A percentile compares a stretch with the other conserved stretches of the same genome.
Conservation (phyloP, 148 eudicot genomes). For the Amaranthus hypochondriacus region DNA sequence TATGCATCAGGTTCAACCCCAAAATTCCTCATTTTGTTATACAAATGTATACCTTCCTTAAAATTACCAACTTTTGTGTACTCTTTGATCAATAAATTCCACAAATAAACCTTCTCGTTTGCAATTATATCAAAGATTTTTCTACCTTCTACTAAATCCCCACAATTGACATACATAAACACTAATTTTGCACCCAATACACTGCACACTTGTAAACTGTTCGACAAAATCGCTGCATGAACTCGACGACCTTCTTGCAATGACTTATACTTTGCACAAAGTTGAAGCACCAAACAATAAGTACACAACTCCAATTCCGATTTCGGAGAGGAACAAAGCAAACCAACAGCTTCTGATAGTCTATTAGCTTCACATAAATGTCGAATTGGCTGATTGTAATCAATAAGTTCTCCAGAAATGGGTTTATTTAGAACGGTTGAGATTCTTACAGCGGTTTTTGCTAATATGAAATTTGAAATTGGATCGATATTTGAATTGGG, state of each 20-base stretch:
- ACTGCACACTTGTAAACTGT: slow-evolving; percentile 32
- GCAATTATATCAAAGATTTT: slow-evolving; percentile 45
- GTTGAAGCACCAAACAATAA: slow-evolving; percentile 50
- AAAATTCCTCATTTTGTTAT: slow-evolving; percentile 34
- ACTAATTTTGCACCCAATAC: slow-evolving; percentile 58
- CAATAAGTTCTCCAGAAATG: slow-evolving; percentile 7
- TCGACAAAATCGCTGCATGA: slow-evolving; percentile 45
- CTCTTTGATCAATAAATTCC: slow-evolving; percentile 66
- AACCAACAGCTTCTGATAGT: slow-evolving; percentile 46
- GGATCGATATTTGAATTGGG: slow-evolving; percentile 15
- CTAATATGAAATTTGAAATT: slow-evolving; percentile 9
- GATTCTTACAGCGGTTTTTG: not conserved
- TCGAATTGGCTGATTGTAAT: slow-evolving; percentile 35
- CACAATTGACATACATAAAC: slow-evolving; percentile 72
- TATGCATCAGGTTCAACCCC: slow-evolving; percentile 47
- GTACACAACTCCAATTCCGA: slow-evolving; percentile 40
- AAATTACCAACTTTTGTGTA: slow-evolving; percentile 50
- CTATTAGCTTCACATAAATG: slow-evolving; percentile 46
- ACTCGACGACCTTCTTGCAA: slow-evolving; percentile 41
- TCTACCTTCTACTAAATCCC: slow-evolving; percentile 59
- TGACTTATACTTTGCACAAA: slow-evolving; percentile 50
- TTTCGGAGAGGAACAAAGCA: slow-evolving; percentile 27
- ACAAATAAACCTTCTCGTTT: slow-evolving; percentile 58
- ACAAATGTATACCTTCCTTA: slow-evolving; percentile 48
- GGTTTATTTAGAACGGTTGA: slow-evolving; percentile 13